Evolutionary conservation across 495 filamentous ascomycete genomes (phyloP).

Genomic region (Neurospora sp.): DNA sequence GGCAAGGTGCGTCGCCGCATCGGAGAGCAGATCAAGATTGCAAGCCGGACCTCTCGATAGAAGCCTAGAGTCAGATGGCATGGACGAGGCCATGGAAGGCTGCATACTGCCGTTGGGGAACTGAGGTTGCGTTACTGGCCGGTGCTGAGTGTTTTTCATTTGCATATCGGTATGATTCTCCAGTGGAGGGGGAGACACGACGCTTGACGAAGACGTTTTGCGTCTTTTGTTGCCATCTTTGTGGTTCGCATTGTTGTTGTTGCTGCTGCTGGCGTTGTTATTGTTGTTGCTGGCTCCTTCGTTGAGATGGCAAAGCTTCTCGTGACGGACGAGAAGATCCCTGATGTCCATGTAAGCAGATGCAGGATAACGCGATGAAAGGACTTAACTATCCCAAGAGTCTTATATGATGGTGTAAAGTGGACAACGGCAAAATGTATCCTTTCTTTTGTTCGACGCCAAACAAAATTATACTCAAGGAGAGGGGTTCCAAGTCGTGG

Average conservation of each 20-base stretch:
- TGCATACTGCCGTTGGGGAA: slow-evolving; percentile 30
- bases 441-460: background rate
- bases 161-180: slow-evolving; percentile 33
- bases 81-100: slow-evolving; percentile 25
- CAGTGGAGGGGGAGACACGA: slow-evolving; percentile 24
- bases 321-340: slow-evolving; percentile 62
- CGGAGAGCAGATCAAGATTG: slow-evolving; percentile 42
- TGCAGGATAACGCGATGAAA: slow-evolving; percentile 7
- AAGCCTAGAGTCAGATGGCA: slow-evolving; percentile 31
- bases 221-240: slow-evolving; percentile 37
- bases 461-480: background rate
- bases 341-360: slow-evolving; percentile 50
- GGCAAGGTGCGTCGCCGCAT: slow-evolving; percentile 40
- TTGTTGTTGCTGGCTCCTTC: slow-evolving; percentile 26
- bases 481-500: background rate
- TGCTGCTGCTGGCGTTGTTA: slow-evolving; percentile 24
- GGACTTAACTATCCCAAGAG: background rate
- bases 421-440: background rate
- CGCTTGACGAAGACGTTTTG: slow-evolving; percentile 35
- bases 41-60: slow-evolving; percentile 36
- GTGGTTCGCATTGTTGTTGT: slow-evolving; percentile 30
- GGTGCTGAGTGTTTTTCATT: slow-evolving; percentile 33
- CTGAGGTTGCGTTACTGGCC: slow-evolving; percentile 14
- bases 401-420: background rate
- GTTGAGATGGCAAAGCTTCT: slow-evolving; percentile 62